Base-by-base conservation (phyloP, 352 stramenopile genomes). In the Pythium rishiriense region DNA sequence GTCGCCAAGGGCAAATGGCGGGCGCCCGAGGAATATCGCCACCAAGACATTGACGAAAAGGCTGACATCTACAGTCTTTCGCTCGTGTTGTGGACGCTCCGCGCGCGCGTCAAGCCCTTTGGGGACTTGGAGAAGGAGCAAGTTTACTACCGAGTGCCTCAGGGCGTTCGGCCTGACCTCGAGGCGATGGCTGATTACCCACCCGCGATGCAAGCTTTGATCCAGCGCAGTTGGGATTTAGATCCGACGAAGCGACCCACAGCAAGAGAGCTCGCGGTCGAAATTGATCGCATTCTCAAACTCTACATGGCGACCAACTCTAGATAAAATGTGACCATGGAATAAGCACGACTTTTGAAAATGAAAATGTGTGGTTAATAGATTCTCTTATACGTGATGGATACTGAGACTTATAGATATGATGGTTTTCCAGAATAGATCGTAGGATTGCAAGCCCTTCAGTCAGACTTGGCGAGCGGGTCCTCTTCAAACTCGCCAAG, bases 1-100 rank as follows among this genome's bases (percentile, higher is more conserved):
- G 77, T 91, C 7, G 78, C 79, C 19, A 95, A 93, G 54, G 86
- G 86, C 37, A 89, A 93, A 47, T 95, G 83, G 83, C 74, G 86
- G 4, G 79, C 83, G 17, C 86, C 86, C 0, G 84, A 93, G 50
- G 84, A 95, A 58, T 95, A 91, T 51, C 25, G 66, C 26, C 52
- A 74, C 29, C 11, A 62, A 12, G 53, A 65, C 17, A 64, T 90
- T 14, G 71, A 88, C 55, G 81, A 90, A 51, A 87, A 80, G 37
- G 51, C 87, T 15, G 83, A 92, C 39, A 59, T 90, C 14, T 92
- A 89, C 75, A 90, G 79, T 43, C 69, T 92, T 24, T 84, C 83
- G 9, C 53, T 89, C 29, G 83, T 92, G 14, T 53, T 92, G 42
- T 92, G 83, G 83, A 59, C 83, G 10, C 45, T 92, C 11, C 74